These are phyloP conservation scores for Pythium guiyangense DNA, from an alignment of 352 stramenopile genomes.

Conservation along the genomic window DNA sequence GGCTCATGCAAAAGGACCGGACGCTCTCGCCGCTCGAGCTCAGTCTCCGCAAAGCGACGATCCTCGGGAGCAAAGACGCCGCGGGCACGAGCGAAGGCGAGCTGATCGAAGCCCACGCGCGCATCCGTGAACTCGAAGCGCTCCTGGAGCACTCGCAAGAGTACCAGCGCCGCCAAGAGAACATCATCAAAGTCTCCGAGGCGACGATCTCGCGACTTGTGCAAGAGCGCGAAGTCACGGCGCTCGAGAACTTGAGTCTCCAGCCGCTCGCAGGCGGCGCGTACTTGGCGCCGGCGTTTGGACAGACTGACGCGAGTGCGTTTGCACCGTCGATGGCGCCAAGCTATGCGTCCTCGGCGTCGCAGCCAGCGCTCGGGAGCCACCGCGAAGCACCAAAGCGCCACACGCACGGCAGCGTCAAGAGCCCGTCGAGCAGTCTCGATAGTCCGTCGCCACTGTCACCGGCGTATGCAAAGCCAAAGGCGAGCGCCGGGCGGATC, in stretches of 20 bases:
- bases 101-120: conserved; percentile 44
- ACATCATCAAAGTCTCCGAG: conserved; percentile 59
- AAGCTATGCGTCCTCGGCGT: background rate
- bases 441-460: background rate
- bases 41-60: conserved; percentile 54
- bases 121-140: conserved; percentile 53
- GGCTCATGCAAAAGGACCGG: conserved; percentile 59
- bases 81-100: conserved; percentile 40
- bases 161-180: conserved; percentile 57
- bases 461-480: conserved; percentile 1
- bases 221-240: conserved; percentile 43
- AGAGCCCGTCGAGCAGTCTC: background rate
- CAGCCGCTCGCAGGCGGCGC: conserved; percentile 18
- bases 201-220: conserved; percentile 57
- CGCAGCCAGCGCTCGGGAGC: background rate
- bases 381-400: conserved; percentile 2
- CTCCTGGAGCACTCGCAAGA: conserved; percentile 51
- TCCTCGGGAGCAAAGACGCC: conserved; percentile 42
- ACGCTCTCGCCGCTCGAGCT: conserved; percentile 57
- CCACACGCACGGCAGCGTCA: background rate
- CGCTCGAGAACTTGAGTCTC: conserved; percentile 35
- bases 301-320: background rate
- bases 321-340: background rate
- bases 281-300: background rate
- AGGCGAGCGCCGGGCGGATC: background rate